Evolutionary conservation across 306 rosid genomes (phyloP), one percentile per base, ranked within the genome.

Genomic region (Vigna reflexopilosa): DNA sequence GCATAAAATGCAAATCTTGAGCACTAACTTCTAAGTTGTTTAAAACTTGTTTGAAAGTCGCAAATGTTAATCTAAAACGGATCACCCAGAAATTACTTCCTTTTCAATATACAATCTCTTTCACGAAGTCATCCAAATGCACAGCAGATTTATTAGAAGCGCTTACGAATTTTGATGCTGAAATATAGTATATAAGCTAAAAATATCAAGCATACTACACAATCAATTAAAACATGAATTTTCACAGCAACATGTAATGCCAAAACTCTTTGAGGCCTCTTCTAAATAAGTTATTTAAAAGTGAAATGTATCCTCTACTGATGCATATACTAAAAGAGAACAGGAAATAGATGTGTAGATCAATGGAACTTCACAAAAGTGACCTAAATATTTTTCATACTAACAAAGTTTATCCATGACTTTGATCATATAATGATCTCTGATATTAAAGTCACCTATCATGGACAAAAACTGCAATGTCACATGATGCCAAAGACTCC

Each of bases 401-500:
- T 30, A 61, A 55, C 67, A 44, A 44, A 12, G 45, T 47, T 49
- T 51, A 52, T 9, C 51, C 51, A 47, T 15, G 28, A 78, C 22
- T 65, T 55, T 12, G 58, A 66, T 7, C 3, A 24, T 48, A 47
- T 17, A 67, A 58, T 67, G 56, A 58, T 51, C 42, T 30, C 77
- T 24, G 66, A 45, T 72, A 45, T 77, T 62, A 61, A 8, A 0
- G 9, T 87, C 77, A 93, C 99, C 99, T 90, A 88, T 93, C 98
- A 67, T 91, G 92, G 82, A 91, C 93, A 85, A 96, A 93, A 79
- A 93, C 86, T 40, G 98, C 99, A 48, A 95, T 85, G 77, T 91
- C 99, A 80, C 98, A 93, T 28, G 91, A 87, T 74, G 99, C 98
- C 90, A 95, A 84, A 82, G 98, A 89, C 78, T 91, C 99, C 85